Conservation (phyloP, 1,284 basidiomycete genomes). For the Moniliophthora roreri region DNA sequence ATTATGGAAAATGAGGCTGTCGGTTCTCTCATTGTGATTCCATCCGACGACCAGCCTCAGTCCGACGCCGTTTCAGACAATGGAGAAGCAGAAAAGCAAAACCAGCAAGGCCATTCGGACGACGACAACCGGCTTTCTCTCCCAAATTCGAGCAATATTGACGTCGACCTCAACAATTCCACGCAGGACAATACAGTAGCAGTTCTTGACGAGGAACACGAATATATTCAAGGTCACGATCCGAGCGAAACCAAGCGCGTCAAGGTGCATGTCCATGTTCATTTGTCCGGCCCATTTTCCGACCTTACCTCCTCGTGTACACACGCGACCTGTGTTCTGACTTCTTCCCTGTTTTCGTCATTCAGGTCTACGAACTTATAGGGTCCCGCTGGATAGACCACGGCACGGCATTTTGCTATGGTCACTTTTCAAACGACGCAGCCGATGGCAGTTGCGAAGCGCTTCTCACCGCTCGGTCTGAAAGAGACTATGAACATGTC, state of each 20-base stretch:
- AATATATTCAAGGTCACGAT: conserved; percentile 29
- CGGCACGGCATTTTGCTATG: conserved; percentile 92
- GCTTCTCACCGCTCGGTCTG: conserved; percentile 81
- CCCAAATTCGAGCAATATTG: conserved; percentile 15
- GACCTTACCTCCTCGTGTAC: conserved; percentile 15
- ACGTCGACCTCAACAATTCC: conserved; percentile 29
- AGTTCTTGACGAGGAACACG: conserved; percentile 32
- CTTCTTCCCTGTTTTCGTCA: conserved; percentile 19
- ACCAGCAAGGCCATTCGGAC: not conserved
- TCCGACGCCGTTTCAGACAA: conserved; percentile 5
- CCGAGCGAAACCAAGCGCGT: conserved; percentile 40
- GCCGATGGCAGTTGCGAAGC: conserved; percentile 55
- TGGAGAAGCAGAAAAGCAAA: not conserved
- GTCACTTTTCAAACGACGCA: conserved; percentile 77
- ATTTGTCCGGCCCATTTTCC: not conserved
- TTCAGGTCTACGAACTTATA: conserved; percentile 89
- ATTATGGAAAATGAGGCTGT: conserved; percentile 26
- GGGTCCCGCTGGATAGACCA: conserved; percentile 90
- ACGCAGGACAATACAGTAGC: conserved; percentile 1
- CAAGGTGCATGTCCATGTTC: conserved; percentile 30
- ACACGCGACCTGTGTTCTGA: conserved; percentile 13
- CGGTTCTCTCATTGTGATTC: conserved; percentile 27
- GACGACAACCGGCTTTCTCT: not conserved
- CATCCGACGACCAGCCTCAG: conserved; percentile 4
- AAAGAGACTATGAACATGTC: conserved; percentile 68